Percentiles rank a stretch among this genome's conserved stretches.
These are phyloP conservation scores for Ascochyta lentis DNA, from an alignment of 2,329 filamentous ascomycete genomes.

Conservation along the genomic window DNA sequence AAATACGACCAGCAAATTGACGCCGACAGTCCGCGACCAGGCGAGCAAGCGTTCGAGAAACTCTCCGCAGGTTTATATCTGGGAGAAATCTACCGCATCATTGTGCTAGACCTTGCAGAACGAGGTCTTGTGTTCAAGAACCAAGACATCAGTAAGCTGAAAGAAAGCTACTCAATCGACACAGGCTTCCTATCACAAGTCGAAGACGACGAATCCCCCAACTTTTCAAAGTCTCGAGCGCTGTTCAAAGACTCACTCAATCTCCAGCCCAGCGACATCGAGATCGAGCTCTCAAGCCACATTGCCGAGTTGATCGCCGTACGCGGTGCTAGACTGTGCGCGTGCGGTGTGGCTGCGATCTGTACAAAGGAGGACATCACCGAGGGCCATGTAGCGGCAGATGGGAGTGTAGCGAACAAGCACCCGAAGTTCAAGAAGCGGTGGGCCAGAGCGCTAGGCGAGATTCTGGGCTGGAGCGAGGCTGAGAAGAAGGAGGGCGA, in stretches of 20 bases:
- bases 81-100: slow-evolving; percentile 54
- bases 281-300: slow-evolving; percentile 36
- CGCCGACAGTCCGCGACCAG: slow-evolving; percentile 53
- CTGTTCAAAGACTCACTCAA: slow-evolving; percentile 32
- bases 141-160: slow-evolving; percentile 77
- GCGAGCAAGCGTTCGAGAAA: slow-evolving; percentile 56
- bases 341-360: slow-evolving; percentile 49
- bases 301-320: slow-evolving; percentile 44
- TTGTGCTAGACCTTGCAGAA: slow-evolving; percentile 65
- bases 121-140: slow-evolving; percentile 76
- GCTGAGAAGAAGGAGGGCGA: slow-evolving; percentile 25
- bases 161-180: slow-evolving; percentile 83
- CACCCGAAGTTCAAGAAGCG: slow-evolving; percentile 51
- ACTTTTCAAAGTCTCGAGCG: slow-evolving; percentile 26
- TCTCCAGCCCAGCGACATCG: slow-evolving; percentile 28
- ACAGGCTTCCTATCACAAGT: slow-evolving; percentile 88
- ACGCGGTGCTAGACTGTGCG: slow-evolving; percentile 46
- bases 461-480: slow-evolving; percentile 46
- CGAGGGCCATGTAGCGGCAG: slow-evolving; percentile 47
- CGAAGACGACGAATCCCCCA: slow-evolving; percentile 64
- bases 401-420: slow-evolving; percentile 51
- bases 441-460: slow-evolving; percentile 50
- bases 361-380: slow-evolving; percentile 42
- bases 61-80: slow-evolving; percentile 56
- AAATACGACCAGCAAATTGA: slow-evolving; percentile 62